Percentiles rank a stretch among this genome's conserved stretches.
phyloP scores from a whole-genome alignment of 345 rosid genomes.

The Corchorus capsularis region DNA sequence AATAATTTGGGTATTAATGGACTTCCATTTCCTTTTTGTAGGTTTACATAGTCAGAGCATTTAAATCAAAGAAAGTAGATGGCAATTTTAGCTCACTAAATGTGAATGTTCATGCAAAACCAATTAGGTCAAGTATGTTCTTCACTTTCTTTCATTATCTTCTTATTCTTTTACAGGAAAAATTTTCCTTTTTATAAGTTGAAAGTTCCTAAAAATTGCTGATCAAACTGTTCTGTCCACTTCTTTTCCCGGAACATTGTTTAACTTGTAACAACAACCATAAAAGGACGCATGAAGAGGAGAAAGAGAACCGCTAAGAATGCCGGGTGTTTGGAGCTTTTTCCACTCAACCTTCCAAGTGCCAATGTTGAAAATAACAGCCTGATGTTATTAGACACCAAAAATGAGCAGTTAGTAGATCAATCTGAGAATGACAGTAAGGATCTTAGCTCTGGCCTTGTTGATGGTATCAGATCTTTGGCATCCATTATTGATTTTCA shows the following conservation, averaged over 20 bases:
- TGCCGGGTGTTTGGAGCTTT: slow-evolving; percentile 18
- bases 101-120: slow-evolving; percentile 3
- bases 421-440: slow-evolving; percentile 29
- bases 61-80: slow-evolving; percentile 35
- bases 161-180: too few species aligned
- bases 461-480: slow-evolving; percentile 36
- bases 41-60: slow-evolving; percentile 44
- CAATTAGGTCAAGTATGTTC: slow-evolving; percentile 11
- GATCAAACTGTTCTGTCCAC: not conserved
- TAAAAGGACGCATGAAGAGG: slow-evolving; percentile 7
- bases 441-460: slow-evolving; percentile 25
- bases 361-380: slow-evolving; percentile 16
- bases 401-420: not conserved
- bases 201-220: not conserved
- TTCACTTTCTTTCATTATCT: not conserved
- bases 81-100: slow-evolving; percentile 35
- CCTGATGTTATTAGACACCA: not conserved
- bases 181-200: not conserved
- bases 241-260: not conserved
- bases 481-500: slow-evolving; percentile 33
- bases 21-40: slow-evolving; percentile 7
- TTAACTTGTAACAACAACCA: slow-evolving; percentile 1
- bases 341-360: slow-evolving; percentile 3
- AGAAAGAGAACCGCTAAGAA: slow-evolving; percentile 5
- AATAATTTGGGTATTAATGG: not conserved